A percentile compares a stretch with the other conserved stretches of the same genome.
Conservation (phyloP, 2,329 filamentous ascomycete genomes). For the Didymella segeticola region DNA sequence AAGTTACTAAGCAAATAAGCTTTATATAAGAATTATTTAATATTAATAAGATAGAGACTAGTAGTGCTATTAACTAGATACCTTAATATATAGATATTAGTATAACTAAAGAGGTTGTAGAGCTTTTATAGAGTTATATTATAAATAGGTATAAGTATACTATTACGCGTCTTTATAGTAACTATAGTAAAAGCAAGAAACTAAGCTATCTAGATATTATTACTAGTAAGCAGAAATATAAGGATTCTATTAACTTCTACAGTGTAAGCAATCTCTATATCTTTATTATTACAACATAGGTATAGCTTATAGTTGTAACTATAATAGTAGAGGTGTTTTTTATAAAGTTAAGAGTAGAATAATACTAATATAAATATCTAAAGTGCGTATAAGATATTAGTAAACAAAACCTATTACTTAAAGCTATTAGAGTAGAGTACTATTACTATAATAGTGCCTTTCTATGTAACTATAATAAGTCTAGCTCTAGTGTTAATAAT, state of each 20-base stretch:
- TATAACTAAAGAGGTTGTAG: background rate
- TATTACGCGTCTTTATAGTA: background rate
- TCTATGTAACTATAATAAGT: background rate
- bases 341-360: background rate
- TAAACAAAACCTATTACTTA: background rate
- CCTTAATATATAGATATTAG: background rate
- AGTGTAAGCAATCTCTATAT: background rate
- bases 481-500: background rate
- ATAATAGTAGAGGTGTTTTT: background rate
- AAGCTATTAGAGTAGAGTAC: background rate
- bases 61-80: background rate
- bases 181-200: background rate
- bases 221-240: background rate
- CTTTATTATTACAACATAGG: background rate
- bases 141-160: background rate
- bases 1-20: background rate
- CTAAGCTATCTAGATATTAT: background rate
- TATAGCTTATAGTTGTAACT: background rate
- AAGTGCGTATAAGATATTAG: background rate
- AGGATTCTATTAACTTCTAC: background rate
- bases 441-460: background rate
- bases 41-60: background rate
- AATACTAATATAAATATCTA: background rate
- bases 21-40: background rate
- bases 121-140: background rate